Evolutionary conservation across 208 protist species (phyloP).

Genomic region (Acanthamoeba healyi): DNA sequence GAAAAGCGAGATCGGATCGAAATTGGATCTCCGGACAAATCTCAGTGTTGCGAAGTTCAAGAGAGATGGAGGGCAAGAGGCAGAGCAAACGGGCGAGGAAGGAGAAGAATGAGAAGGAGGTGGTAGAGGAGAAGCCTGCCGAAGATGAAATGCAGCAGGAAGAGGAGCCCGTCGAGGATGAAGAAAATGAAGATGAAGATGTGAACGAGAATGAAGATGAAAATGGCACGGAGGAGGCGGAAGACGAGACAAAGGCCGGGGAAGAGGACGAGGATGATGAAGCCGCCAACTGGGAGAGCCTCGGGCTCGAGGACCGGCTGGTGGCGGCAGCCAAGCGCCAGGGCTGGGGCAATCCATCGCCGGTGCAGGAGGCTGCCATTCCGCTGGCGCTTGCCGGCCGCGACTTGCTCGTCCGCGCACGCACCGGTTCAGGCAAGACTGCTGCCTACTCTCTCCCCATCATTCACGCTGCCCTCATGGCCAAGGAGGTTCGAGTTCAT

Average conservation of each 20-base stretch:
- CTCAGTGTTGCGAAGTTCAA: not conserved
- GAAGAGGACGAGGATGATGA: not conserved
- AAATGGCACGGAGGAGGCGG: not conserved
- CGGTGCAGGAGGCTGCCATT: conserved; percentile 62
- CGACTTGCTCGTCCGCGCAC: conserved; percentile 88
- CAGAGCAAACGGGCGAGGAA: conserved; percentile 6
- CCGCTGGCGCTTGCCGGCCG: conserved; percentile 84
- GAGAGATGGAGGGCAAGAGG: not conserved
- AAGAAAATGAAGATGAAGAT: not conserved
- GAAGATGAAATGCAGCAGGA: not conserved
- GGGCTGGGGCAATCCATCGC: conserved; percentile 59
- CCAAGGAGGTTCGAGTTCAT: conserved; percentile 77
- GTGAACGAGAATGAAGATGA: conserved; percentile 22
- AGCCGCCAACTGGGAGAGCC: not conserved
- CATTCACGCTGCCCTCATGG: conserved; percentile 85
- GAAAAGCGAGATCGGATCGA: too few species aligned
- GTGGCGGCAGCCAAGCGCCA: not conserved
- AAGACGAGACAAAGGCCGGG: not conserved
- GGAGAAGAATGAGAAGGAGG: not conserved
- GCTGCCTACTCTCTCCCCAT: conserved; percentile 90
- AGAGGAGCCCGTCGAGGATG: not conserved
- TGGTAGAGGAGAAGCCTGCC: not conserved
- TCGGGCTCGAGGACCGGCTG: conserved; percentile 32
- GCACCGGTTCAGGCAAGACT: conserved; percentile 92
- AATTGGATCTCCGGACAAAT: not conserved